These are phyloP conservation scores for Urostyla sp. DNA, from an alignment of 73 alveolate genomes.

Conservation along the genomic window DNA sequence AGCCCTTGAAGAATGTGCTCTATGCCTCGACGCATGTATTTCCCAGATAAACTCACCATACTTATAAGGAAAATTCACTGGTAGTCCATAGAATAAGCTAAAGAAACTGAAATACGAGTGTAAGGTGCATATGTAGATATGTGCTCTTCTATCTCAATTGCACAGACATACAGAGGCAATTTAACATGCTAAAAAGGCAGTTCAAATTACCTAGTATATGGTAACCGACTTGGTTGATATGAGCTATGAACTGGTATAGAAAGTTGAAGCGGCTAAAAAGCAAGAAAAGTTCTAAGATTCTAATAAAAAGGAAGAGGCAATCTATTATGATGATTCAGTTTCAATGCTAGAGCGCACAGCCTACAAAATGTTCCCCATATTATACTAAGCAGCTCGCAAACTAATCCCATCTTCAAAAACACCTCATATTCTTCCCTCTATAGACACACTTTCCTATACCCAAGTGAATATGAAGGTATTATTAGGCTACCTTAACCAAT, in stretches of 20 bases:
- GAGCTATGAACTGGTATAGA: constrained; percentile 35
- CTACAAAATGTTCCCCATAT: constrained; percentile 38
- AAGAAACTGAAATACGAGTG: constrained; percentile 74
- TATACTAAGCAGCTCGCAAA: constrained; percentile 28
- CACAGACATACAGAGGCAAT: constrained; percentile 76
- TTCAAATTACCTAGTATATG: constrained; percentile 59
- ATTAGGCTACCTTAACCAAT: constrained; percentile 65
- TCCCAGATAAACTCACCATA: constrained; percentile 49
- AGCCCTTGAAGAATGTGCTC: constrained; percentile 71
- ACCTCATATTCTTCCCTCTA: not conserved
- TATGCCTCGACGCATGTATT: constrained; percentile 71
- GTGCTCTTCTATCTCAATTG: constrained; percentile 69
- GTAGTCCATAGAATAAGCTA: constrained; percentile 63
- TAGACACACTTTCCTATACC: not conserved
- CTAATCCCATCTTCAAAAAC: not conserved
- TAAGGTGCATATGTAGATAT: constrained; percentile 72
- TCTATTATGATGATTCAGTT: constrained; percentile 35
- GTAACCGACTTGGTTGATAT: constrained; percentile 43
- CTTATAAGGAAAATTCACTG: constrained; percentile 45
- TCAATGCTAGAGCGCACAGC: constrained; percentile 66
- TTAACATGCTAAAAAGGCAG: constrained; percentile 64
- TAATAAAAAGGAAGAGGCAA: constrained; percentile 7
- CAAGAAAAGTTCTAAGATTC: constrained; percentile 14
- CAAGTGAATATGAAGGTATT: constrained; percentile 58
- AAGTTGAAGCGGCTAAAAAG: constrained; percentile 34